Conservation (phyloP, 768 basidiomycete genomes). For the Mrakia frigida region DNA sequence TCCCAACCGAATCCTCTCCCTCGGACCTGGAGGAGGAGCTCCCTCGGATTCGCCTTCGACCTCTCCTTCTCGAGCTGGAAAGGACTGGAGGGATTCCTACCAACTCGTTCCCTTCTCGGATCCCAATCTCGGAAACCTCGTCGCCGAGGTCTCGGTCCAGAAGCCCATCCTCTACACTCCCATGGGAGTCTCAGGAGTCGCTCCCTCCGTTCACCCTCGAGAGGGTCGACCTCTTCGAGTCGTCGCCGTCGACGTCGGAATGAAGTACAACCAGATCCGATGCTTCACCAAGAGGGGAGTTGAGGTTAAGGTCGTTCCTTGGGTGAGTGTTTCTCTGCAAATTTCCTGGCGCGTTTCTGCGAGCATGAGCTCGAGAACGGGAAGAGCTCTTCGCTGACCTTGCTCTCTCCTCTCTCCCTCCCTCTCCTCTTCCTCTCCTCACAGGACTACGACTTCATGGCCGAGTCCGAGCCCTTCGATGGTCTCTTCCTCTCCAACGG, state of each 20-base stretch:
- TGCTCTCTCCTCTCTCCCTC: neutral
- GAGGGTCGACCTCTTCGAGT: slow-evolving; percentile 76
- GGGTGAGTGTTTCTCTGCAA: slow-evolving; percentile 48
- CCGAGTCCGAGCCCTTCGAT: slow-evolving; percentile 68
- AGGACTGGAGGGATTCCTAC: slow-evolving; percentile 75
- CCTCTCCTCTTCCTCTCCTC: slow-evolving; percentile 12
- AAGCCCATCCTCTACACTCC: slow-evolving; percentile 60
- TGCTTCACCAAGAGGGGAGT: slow-evolving; percentile 90
- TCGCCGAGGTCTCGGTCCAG: slow-evolving; percentile 75
- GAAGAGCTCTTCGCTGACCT: slow-evolving; percentile 1
- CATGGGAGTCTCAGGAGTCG: slow-evolving; percentile 51
- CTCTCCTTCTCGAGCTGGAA: slow-evolving; percentile 30
- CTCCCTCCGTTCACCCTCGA: slow-evolving; percentile 60
- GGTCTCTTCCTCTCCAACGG: slow-evolving; percentile 97
- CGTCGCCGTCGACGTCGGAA: slow-evolving; percentile 92
- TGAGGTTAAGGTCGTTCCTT: slow-evolving; percentile 94
- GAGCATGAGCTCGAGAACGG: neutral
- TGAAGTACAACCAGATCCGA: slow-evolving; percentile 99
- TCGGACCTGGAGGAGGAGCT: slow-evolving; percentile 22
- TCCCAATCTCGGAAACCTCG: slow-evolving; percentile 83
- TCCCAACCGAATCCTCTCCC: slow-evolving; percentile 43
- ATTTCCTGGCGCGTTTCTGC: no score
- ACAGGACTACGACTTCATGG: slow-evolving; percentile 69
- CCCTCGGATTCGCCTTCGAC: slow-evolving; percentile 53
- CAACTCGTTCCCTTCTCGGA: slow-evolving; percentile 75